Percentiles rank a stretch among this genome's conserved stretches.
Conservation (phyloP, 2,329 filamentous ascomycete species). For the Colletotrichum magnum region DNA sequence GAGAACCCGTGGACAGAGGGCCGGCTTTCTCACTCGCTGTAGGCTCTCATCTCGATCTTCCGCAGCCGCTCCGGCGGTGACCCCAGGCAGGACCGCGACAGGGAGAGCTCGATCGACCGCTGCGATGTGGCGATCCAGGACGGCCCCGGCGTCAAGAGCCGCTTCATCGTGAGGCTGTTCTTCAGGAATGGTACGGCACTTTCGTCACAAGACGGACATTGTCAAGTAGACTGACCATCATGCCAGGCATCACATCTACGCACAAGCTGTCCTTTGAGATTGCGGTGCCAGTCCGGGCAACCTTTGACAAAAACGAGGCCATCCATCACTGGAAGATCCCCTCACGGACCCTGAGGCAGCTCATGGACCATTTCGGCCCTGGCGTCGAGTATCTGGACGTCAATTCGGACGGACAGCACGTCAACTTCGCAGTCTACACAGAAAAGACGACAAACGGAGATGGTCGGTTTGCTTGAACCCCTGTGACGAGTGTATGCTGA, state of each 20-base stretch:
- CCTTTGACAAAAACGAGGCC: conserved; percentile 78
- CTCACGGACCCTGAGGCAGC: conserved; percentile 78
- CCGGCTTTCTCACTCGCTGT: background rate
- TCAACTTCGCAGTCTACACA: conserved; percentile 86
- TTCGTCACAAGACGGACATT: no score
- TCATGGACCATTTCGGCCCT: conserved; percentile 85
- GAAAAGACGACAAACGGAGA: conserved; percentile 80
- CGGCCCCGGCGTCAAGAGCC: conserved; percentile 77
- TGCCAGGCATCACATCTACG: conserved; percentile 78
- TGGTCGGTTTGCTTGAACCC: conserved; percentile 46
- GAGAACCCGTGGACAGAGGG: background rate
- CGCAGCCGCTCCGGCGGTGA: conserved; percentile 75
- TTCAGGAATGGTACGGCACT: conserved; percentile 75
- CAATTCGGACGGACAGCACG: conserved; percentile 79
- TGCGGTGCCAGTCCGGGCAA: conserved; percentile 80
- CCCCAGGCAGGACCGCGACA: conserved; percentile 68
- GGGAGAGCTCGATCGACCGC: conserved; percentile 78
- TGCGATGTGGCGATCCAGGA: conserved; percentile 84
- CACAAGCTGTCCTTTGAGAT: conserved; percentile 83
- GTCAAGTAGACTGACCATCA: conserved; percentile 15
- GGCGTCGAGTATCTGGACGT: conserved; percentile 87
- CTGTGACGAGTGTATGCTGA: conserved; percentile 35
- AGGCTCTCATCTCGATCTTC: conserved; percentile 82
- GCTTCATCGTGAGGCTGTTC: conserved; percentile 80
- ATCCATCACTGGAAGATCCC: conserved; percentile 81